Conservation (phyloP, 495 filamentous ascomycete species). For the Hypoxylon fragiforme region DNA sequence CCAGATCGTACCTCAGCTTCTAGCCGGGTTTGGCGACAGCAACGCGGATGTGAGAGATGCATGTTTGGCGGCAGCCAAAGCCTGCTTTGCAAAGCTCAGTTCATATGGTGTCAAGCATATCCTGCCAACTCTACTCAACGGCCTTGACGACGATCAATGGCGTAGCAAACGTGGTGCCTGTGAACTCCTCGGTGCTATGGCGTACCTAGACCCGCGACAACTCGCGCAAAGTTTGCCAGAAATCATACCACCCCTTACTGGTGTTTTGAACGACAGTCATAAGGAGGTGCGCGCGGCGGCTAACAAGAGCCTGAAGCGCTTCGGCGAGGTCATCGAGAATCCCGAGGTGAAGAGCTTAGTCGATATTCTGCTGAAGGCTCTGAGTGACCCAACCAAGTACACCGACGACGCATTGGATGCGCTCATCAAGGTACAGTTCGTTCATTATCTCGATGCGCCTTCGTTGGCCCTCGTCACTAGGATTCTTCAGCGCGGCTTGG, state of each 20-base stretch:
- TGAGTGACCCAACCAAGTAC: conserved; percentile 96
- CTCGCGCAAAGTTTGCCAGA: conserved; percentile 88
- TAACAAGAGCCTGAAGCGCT: conserved; percentile 93
- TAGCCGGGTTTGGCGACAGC: conserved; percentile 85
- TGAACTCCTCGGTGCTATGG: conserved; percentile 95
- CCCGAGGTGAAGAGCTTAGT: conserved; percentile 93
- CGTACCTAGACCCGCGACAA: conserved; percentile 93
- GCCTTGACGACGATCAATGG: conserved; percentile 94
- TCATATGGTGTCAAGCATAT: conserved; percentile 96
- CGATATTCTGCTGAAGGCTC: conserved; percentile 86
- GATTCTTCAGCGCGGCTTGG: conserved; percentile 89
- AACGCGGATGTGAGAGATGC: conserved; percentile 89
- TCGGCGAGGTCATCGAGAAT: conserved; percentile 97
- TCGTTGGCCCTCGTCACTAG: conserved; percentile 92
- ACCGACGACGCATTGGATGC: conserved; percentile 93
- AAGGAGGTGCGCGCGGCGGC: conserved; percentile 92
- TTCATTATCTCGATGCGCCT: conserved; percentile 94
- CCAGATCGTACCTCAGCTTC: conserved; percentile 87
- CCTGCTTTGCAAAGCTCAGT: conserved; percentile 88
- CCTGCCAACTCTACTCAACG: conserved; percentile 86
- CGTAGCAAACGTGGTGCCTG: conserved; percentile 97
- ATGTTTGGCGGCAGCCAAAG: conserved; percentile 89
- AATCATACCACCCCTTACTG: conserved; percentile 93
- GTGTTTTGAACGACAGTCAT: conserved; percentile 94
- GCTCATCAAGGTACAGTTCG: conserved; percentile 92